phyloP scores from a whole-genome alignment of 192 early-diverging fungal genomes.

The Dispira parvispora region DNA sequence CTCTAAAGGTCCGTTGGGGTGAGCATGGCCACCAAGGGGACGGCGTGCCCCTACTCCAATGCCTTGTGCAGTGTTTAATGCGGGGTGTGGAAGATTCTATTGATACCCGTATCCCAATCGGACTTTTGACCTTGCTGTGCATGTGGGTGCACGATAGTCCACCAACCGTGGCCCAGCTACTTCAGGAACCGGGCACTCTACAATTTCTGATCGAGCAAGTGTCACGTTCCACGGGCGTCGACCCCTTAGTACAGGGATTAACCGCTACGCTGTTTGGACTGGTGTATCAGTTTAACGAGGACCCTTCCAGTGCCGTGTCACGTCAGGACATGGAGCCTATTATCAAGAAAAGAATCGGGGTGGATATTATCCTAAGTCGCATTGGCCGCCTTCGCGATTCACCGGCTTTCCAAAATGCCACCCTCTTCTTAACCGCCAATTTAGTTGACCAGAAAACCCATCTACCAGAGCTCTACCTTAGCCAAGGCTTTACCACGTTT shows the following conservation, averaged over 20 bases:
- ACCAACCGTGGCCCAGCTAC: slow-evolving; percentile 58
- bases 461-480: slow-evolving; percentile 60
- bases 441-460: slow-evolving; percentile 39
- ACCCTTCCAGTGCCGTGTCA: slow-evolving; percentile 53
- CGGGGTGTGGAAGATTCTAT: slow-evolving; percentile 42
- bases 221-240: slow-evolving; percentile 57
- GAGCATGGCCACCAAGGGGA: slow-evolving; percentile 62
- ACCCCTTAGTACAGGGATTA: slow-evolving; percentile 78
- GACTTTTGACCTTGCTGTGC: slow-evolving; percentile 61
- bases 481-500: slow-evolving; percentile 67
- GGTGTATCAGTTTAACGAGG: slow-evolving; percentile 77
- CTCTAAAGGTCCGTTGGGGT: slow-evolving; percentile 52
- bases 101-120: slow-evolving; percentile 56
- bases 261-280: slow-evolving; percentile 75
- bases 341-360: slow-evolving; percentile 67
- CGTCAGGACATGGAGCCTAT: slow-evolving; percentile 59
- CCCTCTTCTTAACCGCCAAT: slow-evolving; percentile 44
- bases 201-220: slow-evolving; percentile 88
- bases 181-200: slow-evolving; percentile 77
- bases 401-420: slow-evolving; percentile 57
- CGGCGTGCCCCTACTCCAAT: slow-evolving; percentile 72
- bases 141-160: slow-evolving; percentile 77
- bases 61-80: slow-evolving; percentile 58
- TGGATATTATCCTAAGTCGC: slow-evolving; percentile 68
- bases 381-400: slow-evolving; percentile 74